phyloP scores from a whole-genome alignment of 257 asterid species.

The Striga asiatica region DNA sequence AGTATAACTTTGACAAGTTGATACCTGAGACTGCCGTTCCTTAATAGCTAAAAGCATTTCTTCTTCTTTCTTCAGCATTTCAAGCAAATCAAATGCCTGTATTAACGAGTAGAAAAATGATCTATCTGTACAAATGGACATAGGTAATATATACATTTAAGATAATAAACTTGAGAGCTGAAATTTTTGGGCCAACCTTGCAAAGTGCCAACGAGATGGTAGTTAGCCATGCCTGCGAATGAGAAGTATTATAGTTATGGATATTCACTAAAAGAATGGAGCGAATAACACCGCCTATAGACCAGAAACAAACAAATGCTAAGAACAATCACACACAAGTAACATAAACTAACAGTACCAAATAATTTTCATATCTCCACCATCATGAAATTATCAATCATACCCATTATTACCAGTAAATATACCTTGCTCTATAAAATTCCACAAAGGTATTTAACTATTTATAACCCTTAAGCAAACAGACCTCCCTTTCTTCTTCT shows the following conservation, averaged over 20 bases:
- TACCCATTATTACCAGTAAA: background rate
- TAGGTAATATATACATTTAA: no score
- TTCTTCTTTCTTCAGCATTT: constrained; percentile 91
- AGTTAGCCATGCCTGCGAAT: constrained; percentile 76
- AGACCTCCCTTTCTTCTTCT: constrained; percentile 95
- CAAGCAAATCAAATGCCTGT: constrained; percentile 89
- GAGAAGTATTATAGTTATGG: constrained; percentile 10
- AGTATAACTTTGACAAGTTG: no score
- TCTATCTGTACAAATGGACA: background rate
- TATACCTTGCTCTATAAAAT: no score
- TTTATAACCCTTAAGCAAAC: no score
- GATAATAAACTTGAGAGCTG: no score
- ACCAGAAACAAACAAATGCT: constrained; percentile 3
- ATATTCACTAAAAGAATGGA: background rate
- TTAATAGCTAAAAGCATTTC: constrained; percentile 71
- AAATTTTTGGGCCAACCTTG: constrained; percentile 55
- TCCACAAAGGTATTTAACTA: no score
- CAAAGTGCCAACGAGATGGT: constrained; percentile 74
- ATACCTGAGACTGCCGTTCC: constrained; percentile 73
- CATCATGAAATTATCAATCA: background rate
- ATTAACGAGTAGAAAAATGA: constrained; percentile 13
- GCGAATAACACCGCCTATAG: no score
- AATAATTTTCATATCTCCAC: background rate
- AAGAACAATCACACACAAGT: background rate
- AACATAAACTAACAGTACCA: background rate